Evolutionary conservation across 208 protist genomes (phyloP).

Genomic region (Endotrypanum monterogeii): DNA sequence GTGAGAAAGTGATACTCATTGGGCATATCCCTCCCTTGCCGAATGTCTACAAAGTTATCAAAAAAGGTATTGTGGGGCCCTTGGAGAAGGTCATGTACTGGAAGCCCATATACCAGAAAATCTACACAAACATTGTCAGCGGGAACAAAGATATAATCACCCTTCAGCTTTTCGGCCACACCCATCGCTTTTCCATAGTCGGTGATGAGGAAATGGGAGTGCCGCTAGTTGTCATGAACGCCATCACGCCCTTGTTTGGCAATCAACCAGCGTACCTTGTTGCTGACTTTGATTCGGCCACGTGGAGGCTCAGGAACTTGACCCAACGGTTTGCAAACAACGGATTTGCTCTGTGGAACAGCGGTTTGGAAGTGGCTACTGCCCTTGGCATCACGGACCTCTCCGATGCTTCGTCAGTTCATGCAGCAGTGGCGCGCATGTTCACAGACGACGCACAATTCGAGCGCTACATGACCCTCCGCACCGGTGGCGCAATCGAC

Average conservation of each 20-base stretch:
- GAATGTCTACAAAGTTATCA: conserved; percentile 49
- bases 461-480: conserved; percentile 53
- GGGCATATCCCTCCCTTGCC: conserved; percentile 76
- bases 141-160: conserved; percentile 46
- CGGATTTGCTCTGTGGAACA: conserved; percentile 27
- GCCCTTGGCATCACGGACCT: conserved; percentile 50
- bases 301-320: conserved; percentile 38
- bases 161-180: conserved; percentile 78
- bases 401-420: conserved; percentile 30
- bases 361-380: conserved; percentile 38
- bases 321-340: conserved; percentile 47
- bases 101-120: conserved; percentile 57
- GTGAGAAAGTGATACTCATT: conserved; percentile 72
- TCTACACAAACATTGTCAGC: conserved; percentile 50
- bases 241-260: conserved; percentile 38
- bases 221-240: conserved; percentile 35
- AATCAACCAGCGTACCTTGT: conserved; percentile 74
- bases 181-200: conserved; percentile 66
- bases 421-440: conserved; percentile 24
- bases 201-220: conserved; percentile 26
- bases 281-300: conserved; percentile 36
- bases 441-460: conserved; percentile 45
- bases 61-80: conserved; percentile 26
- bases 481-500: conserved; percentile 38
- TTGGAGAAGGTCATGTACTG: conserved; percentile 67